Evolutionary conservation across 1,284 basidiomycete species (phyloP), one percentile per base, ranked within the genome.

Genomic region (Xerocomus amazonicus): DNA sequence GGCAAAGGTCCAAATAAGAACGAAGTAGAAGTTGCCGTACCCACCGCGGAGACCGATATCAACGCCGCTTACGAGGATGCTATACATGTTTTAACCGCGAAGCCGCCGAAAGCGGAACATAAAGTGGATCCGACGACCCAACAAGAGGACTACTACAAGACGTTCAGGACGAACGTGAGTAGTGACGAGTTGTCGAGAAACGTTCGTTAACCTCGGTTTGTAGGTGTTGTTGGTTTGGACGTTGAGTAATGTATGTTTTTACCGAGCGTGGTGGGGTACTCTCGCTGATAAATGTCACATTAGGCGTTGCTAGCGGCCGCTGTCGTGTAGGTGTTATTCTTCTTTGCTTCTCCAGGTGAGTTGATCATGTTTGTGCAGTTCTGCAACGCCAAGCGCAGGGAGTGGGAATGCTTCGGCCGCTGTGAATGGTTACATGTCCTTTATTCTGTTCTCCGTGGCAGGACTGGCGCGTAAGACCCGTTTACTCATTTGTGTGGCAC

Each of bases 71-170:
- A 95, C 60, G 87, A 90, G 55, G 87, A 91, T 54, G 93, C 93
- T 3, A 79, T 92, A 38, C 81, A 85, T 59, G 80, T 91, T 10
- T 67, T 96, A 45, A 77, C 79, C 28, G 81, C 73, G 43, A 92
- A 92, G 68, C 77, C 88, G 32, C 87, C 86, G 1, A 88, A 88
- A 64, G 77, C 71, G 46, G 83, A 85, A 39, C 62, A 72, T 32
- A 84, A 78, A 53, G 76, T 77, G 0, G 84, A 92, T 65, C 66
- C 70, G n/a, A 72, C 76, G 55, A 90, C 87, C 26, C 71, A 80
- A 57, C 87, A 93, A 67, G 91, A 94, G 65, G 94, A 97, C 72
- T 93, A 90, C 67, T 96, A 95, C 67, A 75, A 84, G 62, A 81
- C 78, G 29, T 92, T 96, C 70, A 79, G 93, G 57, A 96, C 93